A percentile compares a stretch with the other conserved stretches of the same genome.
These are phyloP conservation scores for Taiozyma sp. DNA, from an alignment of 1,139 yeast species.

Conservation along the genomic window DNA sequence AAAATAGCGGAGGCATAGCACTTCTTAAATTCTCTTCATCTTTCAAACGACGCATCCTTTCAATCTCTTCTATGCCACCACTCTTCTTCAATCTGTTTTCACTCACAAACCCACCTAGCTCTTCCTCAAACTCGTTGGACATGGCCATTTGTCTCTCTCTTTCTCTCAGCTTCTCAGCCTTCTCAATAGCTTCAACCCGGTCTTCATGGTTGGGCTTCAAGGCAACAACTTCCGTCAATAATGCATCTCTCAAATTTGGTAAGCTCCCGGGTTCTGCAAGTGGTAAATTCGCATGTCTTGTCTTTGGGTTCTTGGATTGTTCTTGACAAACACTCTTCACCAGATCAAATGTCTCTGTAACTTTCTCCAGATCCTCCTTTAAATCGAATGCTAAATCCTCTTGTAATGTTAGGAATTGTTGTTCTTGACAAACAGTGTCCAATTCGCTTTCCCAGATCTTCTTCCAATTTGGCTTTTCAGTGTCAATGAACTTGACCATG, in stretches of 20 bases:
- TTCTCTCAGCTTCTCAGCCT: constrained; percentile 78
- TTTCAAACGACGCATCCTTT: constrained; percentile 58
- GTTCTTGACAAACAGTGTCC: constrained; percentile 89
- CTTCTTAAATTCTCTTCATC: constrained; percentile 66
- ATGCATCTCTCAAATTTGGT: constrained; percentile 72
- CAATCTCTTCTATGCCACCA: constrained; percentile 88
- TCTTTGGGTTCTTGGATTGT: constrained; percentile 49
- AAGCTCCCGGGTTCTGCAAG: constrained; percentile 67
- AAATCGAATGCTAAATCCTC: constrained; percentile 81
- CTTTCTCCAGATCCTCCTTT: constrained; percentile 74
- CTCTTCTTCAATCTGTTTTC: constrained; percentile 70
- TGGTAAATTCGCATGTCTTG: constrained; percentile 34
- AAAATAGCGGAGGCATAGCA: constrained; percentile 28
- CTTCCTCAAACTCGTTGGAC: constrained; percentile 72
- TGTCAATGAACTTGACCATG: constrained; percentile 57
- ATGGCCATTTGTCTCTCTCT: constrained; percentile 60
- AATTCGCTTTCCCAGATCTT: constrained; percentile 90
- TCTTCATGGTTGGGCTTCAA: constrained; percentile 80
- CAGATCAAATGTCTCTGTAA: constrained; percentile 74
- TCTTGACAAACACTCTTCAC: constrained; percentile 83
- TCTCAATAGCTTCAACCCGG: constrained; percentile 81
- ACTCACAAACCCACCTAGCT: constrained; percentile 80
- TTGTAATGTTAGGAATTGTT: constrained; percentile 85
- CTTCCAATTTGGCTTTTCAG: constrained; percentile 85
- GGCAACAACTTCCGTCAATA: constrained; percentile 73